Conservation (phyloP, 1,139 yeast genomes). For the Nadsonia starkeyi-henricii region DNA sequence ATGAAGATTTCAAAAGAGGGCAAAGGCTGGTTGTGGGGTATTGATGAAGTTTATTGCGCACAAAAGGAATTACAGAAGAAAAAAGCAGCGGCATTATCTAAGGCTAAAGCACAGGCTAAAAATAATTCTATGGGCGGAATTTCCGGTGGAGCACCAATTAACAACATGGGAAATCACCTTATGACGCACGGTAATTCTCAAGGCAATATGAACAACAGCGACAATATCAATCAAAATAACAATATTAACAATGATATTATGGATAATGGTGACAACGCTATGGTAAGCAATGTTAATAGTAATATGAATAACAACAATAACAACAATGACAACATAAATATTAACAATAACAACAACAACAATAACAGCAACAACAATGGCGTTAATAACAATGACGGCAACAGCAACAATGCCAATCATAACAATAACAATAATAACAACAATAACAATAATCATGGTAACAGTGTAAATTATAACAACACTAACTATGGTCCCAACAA, state of each 20-base stretch:
- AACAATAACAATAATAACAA: neutral
- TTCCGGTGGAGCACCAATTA: neutral
- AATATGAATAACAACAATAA: neutral
- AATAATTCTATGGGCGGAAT: neutral
- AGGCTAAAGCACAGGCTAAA: constrained; percentile 1
- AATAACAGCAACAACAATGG: neutral
- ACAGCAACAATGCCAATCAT: neutral
- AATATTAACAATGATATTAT: neutral
- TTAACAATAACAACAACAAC: neutral
- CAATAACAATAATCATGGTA: constrained; percentile 5
- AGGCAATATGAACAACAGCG: neutral
- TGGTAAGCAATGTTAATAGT: neutral
- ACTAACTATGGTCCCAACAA: neutral
- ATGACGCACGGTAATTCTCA: neutral
- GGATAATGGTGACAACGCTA: neutral
- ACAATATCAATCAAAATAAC: neutral
- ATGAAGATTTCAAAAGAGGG: constrained; percentile 65
- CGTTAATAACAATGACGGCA: constrained; percentile 4
- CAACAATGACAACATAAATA: neutral
- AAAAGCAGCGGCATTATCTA: constrained; percentile 23
- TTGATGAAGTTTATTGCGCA: constrained; percentile 69
- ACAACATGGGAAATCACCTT: neutral
- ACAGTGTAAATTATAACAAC: constrained; percentile 3
- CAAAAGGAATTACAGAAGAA: constrained; percentile 69
- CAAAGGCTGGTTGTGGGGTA: constrained; percentile 85